Evolutionary conservation across 495 filamentous ascomycete genomes (phyloP).

Genomic region (Cladorrhinum samala): DNA sequence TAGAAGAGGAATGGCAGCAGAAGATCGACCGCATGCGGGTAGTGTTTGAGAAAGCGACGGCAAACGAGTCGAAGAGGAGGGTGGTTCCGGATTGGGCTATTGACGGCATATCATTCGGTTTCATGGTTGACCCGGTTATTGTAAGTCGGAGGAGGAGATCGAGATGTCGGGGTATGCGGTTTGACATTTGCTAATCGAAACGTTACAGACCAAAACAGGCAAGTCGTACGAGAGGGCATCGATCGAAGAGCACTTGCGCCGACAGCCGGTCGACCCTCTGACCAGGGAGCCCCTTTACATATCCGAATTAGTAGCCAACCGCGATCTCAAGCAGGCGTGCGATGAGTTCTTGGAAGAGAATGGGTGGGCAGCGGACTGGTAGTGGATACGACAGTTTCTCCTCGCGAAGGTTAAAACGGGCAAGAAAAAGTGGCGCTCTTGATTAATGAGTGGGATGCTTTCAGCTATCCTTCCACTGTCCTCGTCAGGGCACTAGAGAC

Average conservation of each 20-base stretch:
- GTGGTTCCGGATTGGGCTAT: conserved; percentile 81
- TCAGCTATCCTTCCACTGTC: no score
- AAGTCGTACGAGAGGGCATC: conserved; percentile 83
- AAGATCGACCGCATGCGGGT: conserved; percentile 54
- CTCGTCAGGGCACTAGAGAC: no score
- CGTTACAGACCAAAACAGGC: conserved; percentile 65
- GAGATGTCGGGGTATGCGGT: background rate
- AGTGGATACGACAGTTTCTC: no score
- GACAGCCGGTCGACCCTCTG: conserved; percentile 70
- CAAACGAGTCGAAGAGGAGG: conserved; percentile 45
- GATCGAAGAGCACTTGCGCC: conserved; percentile 78
- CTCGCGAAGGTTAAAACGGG: no score
- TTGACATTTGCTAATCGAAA: conserved; percentile 10
- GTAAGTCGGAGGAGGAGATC: conserved; percentile 36
- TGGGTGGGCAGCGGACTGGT: conserved; percentile 95
- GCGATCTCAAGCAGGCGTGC: conserved; percentile 76
- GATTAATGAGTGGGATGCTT: no score
- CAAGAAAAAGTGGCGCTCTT: no score
- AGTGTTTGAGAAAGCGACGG: conserved; percentile 57
- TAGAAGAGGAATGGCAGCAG: conserved; percentile 49
- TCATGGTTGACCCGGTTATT: conserved; percentile 91
- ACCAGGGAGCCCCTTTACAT: conserved; percentile 67
- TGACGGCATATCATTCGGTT: conserved; percentile 81
- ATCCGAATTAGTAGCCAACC: conserved; percentile 74
- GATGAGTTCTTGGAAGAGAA: conserved; percentile 78